phyloP scores from a whole-genome alignment of 2,329 filamentous ascomycete genomes.

The Xylaria sp. region DNA sequence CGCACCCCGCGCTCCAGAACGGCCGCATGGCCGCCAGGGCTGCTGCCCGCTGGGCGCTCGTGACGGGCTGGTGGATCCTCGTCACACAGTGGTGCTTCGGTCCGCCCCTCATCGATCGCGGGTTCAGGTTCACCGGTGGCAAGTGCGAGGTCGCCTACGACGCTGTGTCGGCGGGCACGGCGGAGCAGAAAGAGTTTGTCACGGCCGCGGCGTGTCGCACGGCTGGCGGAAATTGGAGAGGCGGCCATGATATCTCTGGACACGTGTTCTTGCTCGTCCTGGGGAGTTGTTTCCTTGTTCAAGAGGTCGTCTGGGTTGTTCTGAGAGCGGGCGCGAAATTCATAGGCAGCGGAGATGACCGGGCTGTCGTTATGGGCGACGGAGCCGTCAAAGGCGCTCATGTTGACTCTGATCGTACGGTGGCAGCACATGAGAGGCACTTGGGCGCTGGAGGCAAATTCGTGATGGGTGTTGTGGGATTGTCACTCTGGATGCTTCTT shows the following conservation, averaged over 20 bases:
- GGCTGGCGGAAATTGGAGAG: slow-evolving; percentile 83
- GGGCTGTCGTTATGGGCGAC: slow-evolving; percentile 72
- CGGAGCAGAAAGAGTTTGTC: slow-evolving; percentile 63
- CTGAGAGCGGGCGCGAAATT: slow-evolving; percentile 53
- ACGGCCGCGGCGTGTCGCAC: slow-evolving; percentile 85
- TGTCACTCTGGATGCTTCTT: slow-evolving; percentile 94
- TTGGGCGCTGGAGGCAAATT: slow-evolving; percentile 64
- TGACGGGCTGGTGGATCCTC: slow-evolving; percentile 83
- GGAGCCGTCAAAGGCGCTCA: slow-evolving; percentile 71
- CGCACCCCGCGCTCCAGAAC: slow-evolving; percentile 66
- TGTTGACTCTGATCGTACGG: slow-evolving; percentile 55
- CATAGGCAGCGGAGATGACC: slow-evolving; percentile 65
- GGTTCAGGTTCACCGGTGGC: slow-evolving; percentile 89
- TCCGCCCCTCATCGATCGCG: slow-evolving; percentile 86
- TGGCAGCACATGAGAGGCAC: slow-evolving; percentile 45
- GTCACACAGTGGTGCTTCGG: slow-evolving; percentile 99
- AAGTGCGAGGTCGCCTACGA: slow-evolving; percentile 73
- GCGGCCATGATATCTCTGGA: slow-evolving; percentile 96
- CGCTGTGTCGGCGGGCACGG: slow-evolving; percentile 58
- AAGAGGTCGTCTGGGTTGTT: slow-evolving; percentile 77
- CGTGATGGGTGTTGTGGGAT: slow-evolving; percentile 69
- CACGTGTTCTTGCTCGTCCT: slow-evolving; percentile 94
- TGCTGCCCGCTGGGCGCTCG: slow-evolving; percentile 71
- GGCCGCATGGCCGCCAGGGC: slow-evolving; percentile 63
- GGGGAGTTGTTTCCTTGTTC: slow-evolving; percentile 80